phyloP scores from a whole-genome alignment of 2,329 filamentous ascomycete genomes.

The Calycina marina region DNA sequence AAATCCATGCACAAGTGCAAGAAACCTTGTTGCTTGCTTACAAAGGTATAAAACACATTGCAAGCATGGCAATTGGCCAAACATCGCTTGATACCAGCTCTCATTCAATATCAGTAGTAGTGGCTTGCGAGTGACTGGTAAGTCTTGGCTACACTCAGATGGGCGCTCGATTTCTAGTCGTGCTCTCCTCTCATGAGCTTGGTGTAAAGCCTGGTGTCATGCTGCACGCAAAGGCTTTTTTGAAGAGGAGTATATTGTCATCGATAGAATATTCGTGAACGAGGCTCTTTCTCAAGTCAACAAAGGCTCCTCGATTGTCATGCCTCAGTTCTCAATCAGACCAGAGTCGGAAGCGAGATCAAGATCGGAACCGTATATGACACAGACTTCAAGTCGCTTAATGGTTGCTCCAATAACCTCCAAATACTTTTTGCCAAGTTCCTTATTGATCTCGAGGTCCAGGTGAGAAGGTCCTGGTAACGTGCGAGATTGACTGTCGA shows the following conservation, averaged over 20 bases:
- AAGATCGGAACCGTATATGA: too few relatives aligned
- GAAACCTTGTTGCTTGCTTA: not conserved
- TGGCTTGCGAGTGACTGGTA: not conserved
- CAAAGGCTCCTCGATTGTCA: not conserved
- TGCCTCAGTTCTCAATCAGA: too few relatives aligned
- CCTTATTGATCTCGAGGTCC: not conserved
- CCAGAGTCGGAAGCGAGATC: too few relatives aligned
- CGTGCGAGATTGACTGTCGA: not conserved
- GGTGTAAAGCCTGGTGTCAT: not conserved
- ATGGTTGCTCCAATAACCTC: too few relatives aligned
- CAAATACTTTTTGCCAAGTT: not conserved
- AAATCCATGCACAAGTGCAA: constrained; percentile 10
- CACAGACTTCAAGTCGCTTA: too few relatives aligned
- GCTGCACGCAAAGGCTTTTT: not conserved
- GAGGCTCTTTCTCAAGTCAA: not conserved
- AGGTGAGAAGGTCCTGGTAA: not conserved
- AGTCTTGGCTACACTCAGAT: not conserved
- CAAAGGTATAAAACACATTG: too few relatives aligned
- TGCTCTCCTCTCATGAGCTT: not conserved
- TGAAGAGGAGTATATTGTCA: constrained; percentile 1
- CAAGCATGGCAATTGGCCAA: not conserved
- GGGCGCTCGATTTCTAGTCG: not conserved
- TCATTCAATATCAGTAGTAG: not conserved
- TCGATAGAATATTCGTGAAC: constrained; percentile 1
- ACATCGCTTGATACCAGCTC: not conserved